Evolutionary conservation across 768 basidiomycete genomes (phyloP), one percentile per base, ranked within the genome.

Genomic region (Polyporus arcularius): DNA sequence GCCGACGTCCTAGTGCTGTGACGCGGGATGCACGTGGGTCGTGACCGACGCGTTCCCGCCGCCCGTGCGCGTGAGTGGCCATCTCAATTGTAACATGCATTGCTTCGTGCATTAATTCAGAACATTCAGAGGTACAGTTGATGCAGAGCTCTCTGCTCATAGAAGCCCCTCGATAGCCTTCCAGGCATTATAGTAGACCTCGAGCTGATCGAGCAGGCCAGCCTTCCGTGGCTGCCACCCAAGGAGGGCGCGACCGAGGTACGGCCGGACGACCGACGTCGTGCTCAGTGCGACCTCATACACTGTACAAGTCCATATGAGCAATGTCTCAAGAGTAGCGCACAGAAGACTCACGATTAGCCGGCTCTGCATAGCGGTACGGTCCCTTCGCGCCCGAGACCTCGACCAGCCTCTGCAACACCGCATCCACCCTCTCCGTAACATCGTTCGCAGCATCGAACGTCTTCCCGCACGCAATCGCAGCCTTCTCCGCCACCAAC

Each of bases 181-280:
- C 70, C 71, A 79, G 0, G 78, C 67, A 16, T 68, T 66, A 49
- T 78, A 80, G 63, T 81, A 82, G 10, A 72, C 68, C n/a, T 76
- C 73, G 31, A 83, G 64, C 3, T 79, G 77, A 59, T 83, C 80
- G 4, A 78, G 69, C 15, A 82, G 53, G 3, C 78, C 73, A 40
- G 73, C 65, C 66, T 79, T 81, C 54, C 70, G 73, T 1, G 78
- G 77, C 11, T 64, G 62, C 81, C 82, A 82, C 1, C 77, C 81
- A 1, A 79, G 70, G 43, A 82, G 65, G 0, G 77, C 70, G 14
- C 78, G 70, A 1, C 74, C 80, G 4, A 79, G 70, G 54, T 78
- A 75, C 9, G 75, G 77, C 0, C 79, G 72, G 0, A 76, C 35
- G n/a, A 76, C 60, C 1, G 61, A 46, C 2, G 74, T 76, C 7